These are phyloP conservation scores for Phaeosphaeriaceae sp. DNA, from an alignment of 2,329 filamentous ascomycete genomes.

Conservation along the genomic window DNA sequence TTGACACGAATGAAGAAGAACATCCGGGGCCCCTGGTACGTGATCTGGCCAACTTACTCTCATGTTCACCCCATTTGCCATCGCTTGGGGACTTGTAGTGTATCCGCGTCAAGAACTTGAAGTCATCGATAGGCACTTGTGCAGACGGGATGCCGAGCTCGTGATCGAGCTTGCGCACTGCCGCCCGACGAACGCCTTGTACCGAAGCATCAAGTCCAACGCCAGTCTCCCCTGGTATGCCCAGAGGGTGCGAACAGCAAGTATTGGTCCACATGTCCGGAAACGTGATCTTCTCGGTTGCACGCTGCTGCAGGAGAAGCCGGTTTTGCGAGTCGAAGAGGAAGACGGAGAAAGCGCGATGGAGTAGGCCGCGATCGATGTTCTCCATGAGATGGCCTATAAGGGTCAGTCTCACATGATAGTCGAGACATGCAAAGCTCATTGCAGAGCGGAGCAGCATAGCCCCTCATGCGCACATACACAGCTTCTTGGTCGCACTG, in stretches of 20 bases:
- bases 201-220: slow-evolving; percentile 80
- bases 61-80: slow-evolving; percentile 98
- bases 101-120: slow-evolving; percentile 93
- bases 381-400: slow-evolving; percentile 97
- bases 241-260: slow-evolving; percentile 96
- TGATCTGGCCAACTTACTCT: slow-evolving; percentile 70
- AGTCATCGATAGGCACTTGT: slow-evolving; percentile 90
- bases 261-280: slow-evolving; percentile 99
- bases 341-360: slow-evolving; percentile 97
- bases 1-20: not conserved
- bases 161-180: slow-evolving; percentile 90
- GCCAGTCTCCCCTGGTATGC: slow-evolving; percentile 90
- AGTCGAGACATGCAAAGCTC: not conserved
- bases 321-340: slow-evolving; percentile 95
- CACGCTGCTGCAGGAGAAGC: slow-evolving; percentile 92
- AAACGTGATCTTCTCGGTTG: slow-evolving; percentile 97
- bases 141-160: slow-evolving; percentile 89
- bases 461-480: slow-evolving; percentile 61
- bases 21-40: not conserved
- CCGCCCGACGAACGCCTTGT: slow-evolving; percentile 86
- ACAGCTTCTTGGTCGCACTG: slow-evolving; percentile 96
- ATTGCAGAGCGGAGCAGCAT: not conserved
- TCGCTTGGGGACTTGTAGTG: slow-evolving; percentile 98
- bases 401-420: slow-evolving; percentile 13
- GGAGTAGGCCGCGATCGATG: slow-evolving; percentile 92